Base-by-base conservation (phyloP, 176 grass and related monocot genomes). In the Carex kokanica region DNA sequence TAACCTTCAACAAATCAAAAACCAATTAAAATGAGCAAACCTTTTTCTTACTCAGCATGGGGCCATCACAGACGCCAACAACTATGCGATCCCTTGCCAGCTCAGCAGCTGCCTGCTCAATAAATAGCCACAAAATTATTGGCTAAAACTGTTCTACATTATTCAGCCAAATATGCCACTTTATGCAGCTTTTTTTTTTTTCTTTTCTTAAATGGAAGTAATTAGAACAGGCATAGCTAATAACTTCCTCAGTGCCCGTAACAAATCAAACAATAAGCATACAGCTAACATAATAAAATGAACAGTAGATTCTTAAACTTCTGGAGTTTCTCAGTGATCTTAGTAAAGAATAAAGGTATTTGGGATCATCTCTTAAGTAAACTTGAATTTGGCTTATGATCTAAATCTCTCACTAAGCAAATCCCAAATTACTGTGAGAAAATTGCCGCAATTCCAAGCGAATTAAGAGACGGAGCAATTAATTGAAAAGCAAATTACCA, bases 11-110 rank as follows among this genome's bases (percentile, higher is more conserved):
- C 13, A 12, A 53, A 36, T 47, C 0, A 53, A 75, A 75, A 25
- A 27, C 2, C 1, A 74, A 52, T 1, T 29, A 53, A 51, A 23
- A 54, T 29, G 32, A 2, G 16, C 16, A 24, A 4, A 94, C 95
- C 92, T 98, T 51, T 83, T 97, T 98, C 84, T 98, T 98, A 83
- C 77, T 84, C 81, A 98, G 86, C 95, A 98, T 98, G 3, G 95
- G 95, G 15, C 92, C 92, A 84, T 98, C 95, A 81, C 95, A 98
- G 72, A 98, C 80, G 40, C 92, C 95, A 23, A 98, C 67, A 20
- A 98, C 92, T 21, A 98, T 84, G 79, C 90, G 78, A 20, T 91
- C 86, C 43, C 85, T 88, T 6, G 95, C 89, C 15, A 94, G 47
- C 84, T 93, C 89, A 83, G 92, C 90, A 13, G 95, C 80, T 15